Evolutionary conservation across 805 yeast genomes (phyloP).

Genomic region (Yarrowia keelungensis): DNA sequence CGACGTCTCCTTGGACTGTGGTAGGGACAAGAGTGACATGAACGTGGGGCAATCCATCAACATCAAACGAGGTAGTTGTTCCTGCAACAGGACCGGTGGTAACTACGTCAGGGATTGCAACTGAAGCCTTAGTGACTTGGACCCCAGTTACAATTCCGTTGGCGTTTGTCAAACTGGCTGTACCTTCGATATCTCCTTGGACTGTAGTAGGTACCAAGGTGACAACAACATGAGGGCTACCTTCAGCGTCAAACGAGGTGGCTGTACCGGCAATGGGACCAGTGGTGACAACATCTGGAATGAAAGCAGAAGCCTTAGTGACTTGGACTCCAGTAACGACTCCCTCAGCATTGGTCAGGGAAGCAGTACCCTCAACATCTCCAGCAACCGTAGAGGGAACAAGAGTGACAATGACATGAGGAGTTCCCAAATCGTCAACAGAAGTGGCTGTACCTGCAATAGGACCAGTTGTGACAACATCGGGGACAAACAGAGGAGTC

Average conservation of each 20-base stretch:
- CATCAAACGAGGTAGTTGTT: not conserved
- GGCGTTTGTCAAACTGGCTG: not conserved
- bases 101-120: not conserved
- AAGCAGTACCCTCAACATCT: not conserved
- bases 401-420: not conserved
- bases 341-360: not conserved
- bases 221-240: not conserved
- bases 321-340: not conserved
- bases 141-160: not conserved
- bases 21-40: no score
- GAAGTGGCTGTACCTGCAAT: not conserved
- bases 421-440: not conserved
- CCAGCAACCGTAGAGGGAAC: not conserved
- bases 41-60: no score
- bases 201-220: not conserved
- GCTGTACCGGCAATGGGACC: not conserved
- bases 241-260: not conserved
- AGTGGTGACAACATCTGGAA: not conserved
- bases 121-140: not conserved
- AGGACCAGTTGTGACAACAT: not conserved
- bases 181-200: not conserved
- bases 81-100: not conserved
- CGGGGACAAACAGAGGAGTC: not conserved
- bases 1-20: not conserved
- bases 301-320: not conserved